phyloP scores from a whole-genome alignment of 352 stramenopile species.

The Hyphochytrium catenoides region DNA sequence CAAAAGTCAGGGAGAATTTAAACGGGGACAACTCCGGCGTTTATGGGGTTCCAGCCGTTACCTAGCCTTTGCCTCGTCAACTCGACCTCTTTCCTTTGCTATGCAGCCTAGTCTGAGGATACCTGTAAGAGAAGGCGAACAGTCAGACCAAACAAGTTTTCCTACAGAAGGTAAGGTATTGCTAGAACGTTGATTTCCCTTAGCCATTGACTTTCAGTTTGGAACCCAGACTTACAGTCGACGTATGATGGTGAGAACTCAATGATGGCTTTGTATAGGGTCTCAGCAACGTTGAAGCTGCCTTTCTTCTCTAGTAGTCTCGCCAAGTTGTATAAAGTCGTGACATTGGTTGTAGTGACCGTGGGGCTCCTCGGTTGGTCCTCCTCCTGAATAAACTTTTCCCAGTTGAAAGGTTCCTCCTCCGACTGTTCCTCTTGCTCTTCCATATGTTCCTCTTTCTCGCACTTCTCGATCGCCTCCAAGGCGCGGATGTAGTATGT shows the following conservation, averaged over 20 bases:
- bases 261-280: conserved; percentile 79
- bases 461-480: conserved; percentile 13
- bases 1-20: too few relatives aligned
- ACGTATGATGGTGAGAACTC: conserved; percentile 78
- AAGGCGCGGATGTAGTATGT: conserved; percentile 12
- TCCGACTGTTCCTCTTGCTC: conserved; percentile 10
- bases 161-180: too few relatives aligned
- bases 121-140: too few relatives aligned
- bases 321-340: conserved; percentile 85
- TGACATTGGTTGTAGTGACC: conserved; percentile 52
- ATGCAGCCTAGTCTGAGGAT: conserved; percentile 81
- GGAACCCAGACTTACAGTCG: too few relatives aligned
- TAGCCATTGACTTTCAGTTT: too few relatives aligned
- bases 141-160: too few relatives aligned
- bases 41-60: too few relatives aligned
- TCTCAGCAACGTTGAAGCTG: conserved; percentile 59
- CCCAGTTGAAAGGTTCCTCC: too few relatives aligned
- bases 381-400: too few relatives aligned
- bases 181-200: too few relatives aligned
- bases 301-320: conserved; percentile 77
- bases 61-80: conserved; percentile 54
- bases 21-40: too few relatives aligned
- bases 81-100: conserved; percentile 62
- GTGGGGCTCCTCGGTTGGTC: conserved; percentile 11
- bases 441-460: conserved; percentile 8